A percentile compares a stretch with the other conserved stretches of the same genome.
Conservation (phyloP, 129 eudicot genomes). For the Flaveria ramosissima region DNA sequence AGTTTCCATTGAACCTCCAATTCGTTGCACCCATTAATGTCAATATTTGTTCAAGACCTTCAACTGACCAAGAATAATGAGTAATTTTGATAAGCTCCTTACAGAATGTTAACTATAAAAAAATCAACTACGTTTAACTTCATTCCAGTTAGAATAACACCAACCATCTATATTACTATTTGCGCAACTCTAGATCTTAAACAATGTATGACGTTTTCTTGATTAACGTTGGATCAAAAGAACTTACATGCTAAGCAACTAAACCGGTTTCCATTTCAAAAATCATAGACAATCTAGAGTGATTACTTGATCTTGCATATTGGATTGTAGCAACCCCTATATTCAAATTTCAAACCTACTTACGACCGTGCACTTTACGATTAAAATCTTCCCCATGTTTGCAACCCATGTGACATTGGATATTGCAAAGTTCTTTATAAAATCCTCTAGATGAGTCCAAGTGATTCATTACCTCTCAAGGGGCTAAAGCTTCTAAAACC, state of each 20-base stretch:
- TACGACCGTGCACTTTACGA: not conserved
- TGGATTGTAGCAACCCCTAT: not conserved
- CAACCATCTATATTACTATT: constrained; percentile 1
- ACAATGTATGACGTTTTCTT: not conserved
- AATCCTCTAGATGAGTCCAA: not conserved
- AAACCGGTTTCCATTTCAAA: not conserved
- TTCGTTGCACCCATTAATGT: constrained; percentile 63
- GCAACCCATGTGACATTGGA: not conserved
- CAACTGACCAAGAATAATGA: constrained; percentile 37
- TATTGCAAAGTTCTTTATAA: not conserved
- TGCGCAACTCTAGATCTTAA: not conserved
- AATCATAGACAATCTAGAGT: not conserved
- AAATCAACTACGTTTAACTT: not conserved
- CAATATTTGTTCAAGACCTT: constrained; percentile 52
- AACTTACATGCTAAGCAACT: not conserved
- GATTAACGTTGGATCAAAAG: not conserved
- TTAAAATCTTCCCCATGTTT: not conserved
- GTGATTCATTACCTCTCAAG: too few relatives aligned
- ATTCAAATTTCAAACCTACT: not conserved
- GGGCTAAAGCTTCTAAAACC: not conserved
- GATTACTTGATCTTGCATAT: not conserved
- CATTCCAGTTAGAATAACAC: not conserved
- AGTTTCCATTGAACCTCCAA: constrained; percentile 59
- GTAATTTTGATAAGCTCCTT: not conserved
- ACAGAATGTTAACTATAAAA: not conserved